phyloP scores from a whole-genome alignment of 192 early-diverging fungal species.

The Cladochytrium replicatum region DNA sequence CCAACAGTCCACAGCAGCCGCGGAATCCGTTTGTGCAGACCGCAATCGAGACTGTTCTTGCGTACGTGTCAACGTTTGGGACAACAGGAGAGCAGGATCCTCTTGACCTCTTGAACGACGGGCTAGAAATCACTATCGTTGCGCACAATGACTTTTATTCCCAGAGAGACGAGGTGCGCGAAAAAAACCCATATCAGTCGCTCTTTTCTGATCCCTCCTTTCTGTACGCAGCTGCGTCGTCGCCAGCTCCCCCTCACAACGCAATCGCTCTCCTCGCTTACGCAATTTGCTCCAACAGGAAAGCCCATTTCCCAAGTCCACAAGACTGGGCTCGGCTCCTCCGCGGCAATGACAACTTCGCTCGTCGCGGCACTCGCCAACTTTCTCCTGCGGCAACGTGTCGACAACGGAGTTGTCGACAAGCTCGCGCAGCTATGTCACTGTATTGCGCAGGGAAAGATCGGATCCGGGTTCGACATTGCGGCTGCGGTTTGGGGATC shows the following conservation, averaged over 20 bases:
- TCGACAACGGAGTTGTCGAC: conserved; percentile 55
- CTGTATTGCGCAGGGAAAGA: conserved; percentile 96
- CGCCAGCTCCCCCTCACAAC: conserved; percentile 39
- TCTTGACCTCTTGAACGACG: conserved; percentile 5
- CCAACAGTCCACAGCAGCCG: too few relatives aligned
- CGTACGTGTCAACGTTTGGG: conserved; percentile 11
- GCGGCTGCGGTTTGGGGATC: conserved; percentile 84
- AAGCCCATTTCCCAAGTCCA: conserved; percentile 59
- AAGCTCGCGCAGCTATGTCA: conserved; percentile 85
- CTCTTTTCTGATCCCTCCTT: too few relatives aligned
- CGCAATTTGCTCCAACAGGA: conserved; percentile 53
- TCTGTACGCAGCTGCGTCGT: conserved; percentile 34
- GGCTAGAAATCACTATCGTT: conserved; percentile 64
- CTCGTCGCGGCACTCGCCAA: conserved; percentile 60
- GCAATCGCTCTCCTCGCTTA: conserved; percentile 44
- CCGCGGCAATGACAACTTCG: conserved; percentile 92
- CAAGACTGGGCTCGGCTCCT: conserved; percentile 96
- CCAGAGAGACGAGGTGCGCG: conserved; percentile 66
- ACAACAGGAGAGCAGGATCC: background rate
- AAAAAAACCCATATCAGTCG: background rate
- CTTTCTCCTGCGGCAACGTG: conserved; percentile 1
- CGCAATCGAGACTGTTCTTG: conserved; percentile 11
- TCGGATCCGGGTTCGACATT: conserved; percentile 95
- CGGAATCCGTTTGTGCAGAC: conserved; percentile 61
- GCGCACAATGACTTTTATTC: conserved; percentile 99